phyloP scores from a whole-genome alignment of 495 filamentous ascomycete species.

The Chaetomium tenue region DNA sequence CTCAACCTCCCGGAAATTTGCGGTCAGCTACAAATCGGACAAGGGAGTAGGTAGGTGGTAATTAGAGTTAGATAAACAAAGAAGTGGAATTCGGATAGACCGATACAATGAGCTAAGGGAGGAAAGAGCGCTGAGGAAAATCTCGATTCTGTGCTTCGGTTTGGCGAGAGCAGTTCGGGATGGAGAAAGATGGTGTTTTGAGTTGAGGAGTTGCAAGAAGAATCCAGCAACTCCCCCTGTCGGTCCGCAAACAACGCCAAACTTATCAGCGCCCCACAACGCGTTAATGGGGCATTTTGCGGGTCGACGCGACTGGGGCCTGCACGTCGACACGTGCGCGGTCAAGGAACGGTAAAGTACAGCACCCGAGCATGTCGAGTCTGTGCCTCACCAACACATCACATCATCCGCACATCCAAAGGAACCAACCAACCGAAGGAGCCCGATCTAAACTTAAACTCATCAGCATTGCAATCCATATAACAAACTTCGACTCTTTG shows the following conservation, averaged over 20 bases:
- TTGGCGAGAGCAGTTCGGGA: not conserved
- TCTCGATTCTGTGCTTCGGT: not conserved
- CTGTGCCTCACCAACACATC: constrained; percentile 3
- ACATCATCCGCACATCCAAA: not conserved
- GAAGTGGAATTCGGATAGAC: not conserved
- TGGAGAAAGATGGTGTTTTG: not conserved
- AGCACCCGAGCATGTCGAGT: not conserved
- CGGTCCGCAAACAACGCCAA: constrained; percentile 3
- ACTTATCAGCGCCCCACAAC: constrained; percentile 19
- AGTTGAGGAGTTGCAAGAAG: constrained; percentile 1
- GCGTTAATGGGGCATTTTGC: constrained; percentile 20
- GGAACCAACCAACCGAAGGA: constrained; percentile 3
- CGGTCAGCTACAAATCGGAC: not conserved
- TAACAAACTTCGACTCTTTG: not conserved
- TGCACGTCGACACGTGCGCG: constrained; percentile 27
- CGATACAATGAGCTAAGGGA: not conserved
- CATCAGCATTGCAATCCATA: not conserved
- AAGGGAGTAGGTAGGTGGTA: not conserved
- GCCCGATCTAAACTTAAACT: not conserved
- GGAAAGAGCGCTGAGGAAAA: not conserved
- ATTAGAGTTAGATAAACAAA: not conserved
- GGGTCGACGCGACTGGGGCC: constrained; percentile 25
- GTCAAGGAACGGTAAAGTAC: not conserved
- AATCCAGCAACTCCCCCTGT: not conserved
- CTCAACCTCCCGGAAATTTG: not conserved